Percentiles rank a stretch among this genome's conserved stretches.
These are phyloP conservation scores for Vanderwaltozyma polyspora DNA, from an alignment of 805 yeast species.

Conservation along the genomic window DNA sequence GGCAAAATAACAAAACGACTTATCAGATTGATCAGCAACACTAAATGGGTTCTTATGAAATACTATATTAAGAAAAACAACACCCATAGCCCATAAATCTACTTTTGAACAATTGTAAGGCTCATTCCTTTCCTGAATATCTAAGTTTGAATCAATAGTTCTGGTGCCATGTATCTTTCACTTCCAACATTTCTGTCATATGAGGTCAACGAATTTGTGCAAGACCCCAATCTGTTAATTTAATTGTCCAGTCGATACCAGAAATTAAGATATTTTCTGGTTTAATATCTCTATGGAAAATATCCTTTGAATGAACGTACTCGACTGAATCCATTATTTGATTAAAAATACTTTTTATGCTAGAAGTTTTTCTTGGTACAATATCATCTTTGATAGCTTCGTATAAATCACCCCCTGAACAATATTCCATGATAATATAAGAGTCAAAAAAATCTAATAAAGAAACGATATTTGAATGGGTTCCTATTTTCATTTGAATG, in stretches of 20 bases:
- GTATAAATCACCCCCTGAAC: constrained; percentile 79
- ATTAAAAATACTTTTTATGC: constrained; percentile 42
- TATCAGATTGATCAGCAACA: constrained; percentile 70
- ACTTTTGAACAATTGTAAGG: constrained; percentile 70
- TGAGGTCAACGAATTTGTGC: constrained; percentile 42
- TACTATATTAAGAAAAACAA: constrained; percentile 70
- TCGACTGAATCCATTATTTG: constrained; percentile 64
- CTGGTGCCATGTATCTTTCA: constrained; percentile 94
- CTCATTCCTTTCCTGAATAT: constrained; percentile 32
- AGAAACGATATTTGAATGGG: constrained; percentile 47
- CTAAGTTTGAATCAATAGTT: constrained; percentile 50
- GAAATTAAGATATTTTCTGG: constrained; percentile 65
- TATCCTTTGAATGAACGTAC: constrained; percentile 58
- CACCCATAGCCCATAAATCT: constrained; percentile 85
- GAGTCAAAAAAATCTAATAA: constrained; percentile 55
- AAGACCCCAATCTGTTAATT: constrained; percentile 68
- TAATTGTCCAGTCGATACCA: constrained; percentile 41
- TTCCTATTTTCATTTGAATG: constrained; percentile 52
- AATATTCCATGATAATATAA: constrained; percentile 67
- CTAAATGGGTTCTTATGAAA: constrained; percentile 82
- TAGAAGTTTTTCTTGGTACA: constrained; percentile 44
- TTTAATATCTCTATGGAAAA: constrained; percentile 75
- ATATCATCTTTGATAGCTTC: constrained; percentile 55
- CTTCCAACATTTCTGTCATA: constrained; percentile 78
- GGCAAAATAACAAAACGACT: constrained; percentile 74